Evolutionary conservation across 176 grass and related monocot genomes (phyloP).

Genomic region (Zoysia japonica): DNA sequence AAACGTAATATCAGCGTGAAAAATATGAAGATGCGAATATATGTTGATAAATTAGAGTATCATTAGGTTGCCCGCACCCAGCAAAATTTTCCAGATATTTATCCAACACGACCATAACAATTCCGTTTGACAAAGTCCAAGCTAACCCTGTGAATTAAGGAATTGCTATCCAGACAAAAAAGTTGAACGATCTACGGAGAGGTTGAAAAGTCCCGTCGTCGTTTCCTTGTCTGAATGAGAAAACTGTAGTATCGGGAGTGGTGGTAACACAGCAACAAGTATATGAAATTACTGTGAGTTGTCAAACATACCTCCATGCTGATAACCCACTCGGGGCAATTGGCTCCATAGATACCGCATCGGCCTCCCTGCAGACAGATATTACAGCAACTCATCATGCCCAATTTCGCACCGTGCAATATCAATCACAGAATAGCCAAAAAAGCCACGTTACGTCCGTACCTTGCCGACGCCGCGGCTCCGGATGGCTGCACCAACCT

Average conservation of each 20-base stretch:
- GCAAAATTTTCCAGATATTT: background rate
- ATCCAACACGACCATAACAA: background rate
- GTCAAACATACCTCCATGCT: slow-evolving; percentile 74
- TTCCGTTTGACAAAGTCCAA: background rate
- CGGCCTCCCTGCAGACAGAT: slow-evolving; percentile 58
- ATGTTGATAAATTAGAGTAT: background rate
- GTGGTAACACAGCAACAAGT: no score
- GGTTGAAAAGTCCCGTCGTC: background rate
- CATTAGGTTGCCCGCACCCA: background rate
- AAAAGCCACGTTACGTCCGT: background rate
- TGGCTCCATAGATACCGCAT: slow-evolving; percentile 91
- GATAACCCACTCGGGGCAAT: slow-evolving; percentile 85
- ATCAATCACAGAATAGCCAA: background rate
- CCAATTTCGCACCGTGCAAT: background rate
- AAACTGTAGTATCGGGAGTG: no score
- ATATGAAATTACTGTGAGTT: background rate
- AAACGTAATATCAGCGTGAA: background rate
- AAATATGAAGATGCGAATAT: background rate
- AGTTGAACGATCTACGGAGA: background rate
- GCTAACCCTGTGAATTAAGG: background rate
- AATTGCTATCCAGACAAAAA: slow-evolving; percentile 7
- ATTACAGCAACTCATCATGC: slow-evolving; percentile 9
- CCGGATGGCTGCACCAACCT: slow-evolving; percentile 71
- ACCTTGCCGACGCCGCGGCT: slow-evolving; percentile 72
- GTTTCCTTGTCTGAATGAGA: no score